Base-by-base conservation (phyloP, 2,329 filamentous ascomycete species). In the Cadophora malorum region DNA sequence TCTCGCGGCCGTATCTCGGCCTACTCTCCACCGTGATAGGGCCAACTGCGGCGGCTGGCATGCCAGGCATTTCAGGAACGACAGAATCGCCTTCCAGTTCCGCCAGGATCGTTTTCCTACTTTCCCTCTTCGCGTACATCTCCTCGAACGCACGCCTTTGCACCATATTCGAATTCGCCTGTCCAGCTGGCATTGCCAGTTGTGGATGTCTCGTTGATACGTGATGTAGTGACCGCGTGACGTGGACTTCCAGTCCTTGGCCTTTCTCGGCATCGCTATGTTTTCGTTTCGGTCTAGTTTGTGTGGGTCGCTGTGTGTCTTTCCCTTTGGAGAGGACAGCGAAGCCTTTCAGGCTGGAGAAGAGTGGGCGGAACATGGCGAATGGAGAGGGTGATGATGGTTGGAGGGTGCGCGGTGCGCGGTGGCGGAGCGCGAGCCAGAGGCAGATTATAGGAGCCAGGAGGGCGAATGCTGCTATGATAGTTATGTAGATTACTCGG, bases 21-120 rank as follows among this genome's bases (percentile, higher is more conserved):
- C 35, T 8, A 7, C 12, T 10, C 21, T 41, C 33, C n/a, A 19
- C 7, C 16, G 16, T 21, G n/a, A 21, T 3, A 49, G 45, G 49
- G 23, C 21, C 19, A 1, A 10, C 9, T 31, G 28, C 25, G 3
- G 59, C 25, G 49, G 4, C 62, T 21, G 65, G 50, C 28, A 66
- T 58, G 6, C 21, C 28, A 25, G 65, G 59, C n/a, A 41, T 6
- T 16, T 58, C 58, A 50, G 25, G 25, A 3, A 53, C 33, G 16
- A 50, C 63, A 2, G 52, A 55, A 63, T 70, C 68, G 10, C 68
- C 68, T 65, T 70, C 68, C 21, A 70, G 41, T n/a, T 70, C 68
- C 1, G 68, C 68, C 6, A 70, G 19, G 16, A 66, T 63, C 1
- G 68, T 68, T 21, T 60, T 49, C 19, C 53, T 38, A 64, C 63